Evolutionary conservation across 176 grass and related monocot genomes (phyloP).

Genomic region (Dendrocalamus sinicus): DNA sequence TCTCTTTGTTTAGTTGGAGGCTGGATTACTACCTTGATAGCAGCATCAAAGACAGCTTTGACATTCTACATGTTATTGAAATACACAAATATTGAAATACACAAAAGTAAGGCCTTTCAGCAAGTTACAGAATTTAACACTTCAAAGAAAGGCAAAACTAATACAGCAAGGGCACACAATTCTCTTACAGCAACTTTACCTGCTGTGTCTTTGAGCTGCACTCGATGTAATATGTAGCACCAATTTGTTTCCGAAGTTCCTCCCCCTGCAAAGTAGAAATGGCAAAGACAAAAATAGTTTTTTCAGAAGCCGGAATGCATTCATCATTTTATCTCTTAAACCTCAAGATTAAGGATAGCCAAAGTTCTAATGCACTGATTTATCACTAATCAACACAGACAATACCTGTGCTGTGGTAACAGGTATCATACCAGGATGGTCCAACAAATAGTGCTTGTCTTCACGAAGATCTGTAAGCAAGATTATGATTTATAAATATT

Average conservation of each 20-base stretch:
- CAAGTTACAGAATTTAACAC: constrained; percentile 1
- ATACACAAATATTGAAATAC: constrained; percentile 35
- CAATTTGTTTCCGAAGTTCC: constrained; percentile 92
- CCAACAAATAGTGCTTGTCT: constrained; percentile 94
- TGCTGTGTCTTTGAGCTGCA: constrained; percentile 99
- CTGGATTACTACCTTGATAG: constrained; percentile 98
- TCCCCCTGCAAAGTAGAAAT: constrained; percentile 69
- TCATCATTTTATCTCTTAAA: constrained; percentile 4
- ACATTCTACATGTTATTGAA: constrained; percentile 74
- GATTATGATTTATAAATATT: constrained; percentile 33
- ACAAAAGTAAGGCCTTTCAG: constrained; percentile 26
- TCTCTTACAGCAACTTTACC: constrained; percentile 49
- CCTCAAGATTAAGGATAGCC: constrained; percentile 3
- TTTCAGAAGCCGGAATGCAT: constrained; percentile 17
- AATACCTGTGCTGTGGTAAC: constrained; percentile 88
- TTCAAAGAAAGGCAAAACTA: not conserved
- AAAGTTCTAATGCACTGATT: constrained; percentile 9
- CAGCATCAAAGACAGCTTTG: constrained; percentile 98
- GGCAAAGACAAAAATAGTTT: not conserved
- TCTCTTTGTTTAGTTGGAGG: constrained; percentile 85
- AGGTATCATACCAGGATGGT: constrained; percentile 92
- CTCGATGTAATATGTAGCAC: constrained; percentile 90
- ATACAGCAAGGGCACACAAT: constrained; percentile 6
- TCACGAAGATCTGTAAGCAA: constrained; percentile 90
- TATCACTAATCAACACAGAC: constrained; percentile 25